phyloP scores from a whole-genome alignment of 2,329 filamentous ascomycete species.

The Thermothelomyces thermophilus region DNA sequence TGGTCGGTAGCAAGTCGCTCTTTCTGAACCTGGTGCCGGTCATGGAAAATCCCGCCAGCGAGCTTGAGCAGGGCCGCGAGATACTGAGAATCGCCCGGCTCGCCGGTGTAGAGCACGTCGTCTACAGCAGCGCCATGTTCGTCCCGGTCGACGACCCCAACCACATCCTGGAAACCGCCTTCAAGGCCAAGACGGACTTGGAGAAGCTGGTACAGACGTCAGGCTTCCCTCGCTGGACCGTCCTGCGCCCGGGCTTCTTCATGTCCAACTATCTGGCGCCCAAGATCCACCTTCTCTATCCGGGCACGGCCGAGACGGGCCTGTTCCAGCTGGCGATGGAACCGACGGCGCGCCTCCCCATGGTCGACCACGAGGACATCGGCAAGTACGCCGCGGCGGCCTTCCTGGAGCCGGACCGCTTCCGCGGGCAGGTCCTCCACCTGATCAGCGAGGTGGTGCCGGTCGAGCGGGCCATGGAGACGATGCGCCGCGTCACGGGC shows the following conservation, averaged over 20 bases:
- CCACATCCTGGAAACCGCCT: not conserved
- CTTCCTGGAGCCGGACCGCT: slow-evolving; percentile 25
- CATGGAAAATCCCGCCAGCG: slow-evolving; percentile 28
- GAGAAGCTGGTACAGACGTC: slow-evolving; percentile 34
- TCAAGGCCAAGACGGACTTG: slow-evolving; percentile 34
- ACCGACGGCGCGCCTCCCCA: slow-evolving; percentile 33
- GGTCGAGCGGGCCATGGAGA: slow-evolving; percentile 1
- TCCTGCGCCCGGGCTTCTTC: slow-evolving; percentile 45
- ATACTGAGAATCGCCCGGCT: slow-evolving; percentile 34
- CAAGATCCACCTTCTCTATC: slow-evolving; percentile 33
- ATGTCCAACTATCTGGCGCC: slow-evolving; percentile 44
- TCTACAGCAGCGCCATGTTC: slow-evolving; percentile 33
- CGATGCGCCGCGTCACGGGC: not conserved
- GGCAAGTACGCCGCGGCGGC: slow-evolving; percentile 39
- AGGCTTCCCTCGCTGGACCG: slow-evolving; percentile 39
- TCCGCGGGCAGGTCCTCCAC: slow-evolving; percentile 9
- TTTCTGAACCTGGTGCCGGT: slow-evolving; percentile 32
- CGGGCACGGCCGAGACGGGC: slow-evolving; percentile 33
- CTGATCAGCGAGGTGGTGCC: slow-evolving; percentile 10
- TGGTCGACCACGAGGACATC: slow-evolving; percentile 43
- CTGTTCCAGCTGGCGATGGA: slow-evolving; percentile 33
- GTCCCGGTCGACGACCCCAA: slow-evolving; percentile 3
- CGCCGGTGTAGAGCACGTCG: slow-evolving; percentile 32
- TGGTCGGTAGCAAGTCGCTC: slow-evolving; percentile 28
- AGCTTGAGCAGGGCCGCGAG: slow-evolving; percentile 27